phyloP scores from a whole-genome alignment of 352 stramenopile species.

The Globisporangium paddicum region DNA sequence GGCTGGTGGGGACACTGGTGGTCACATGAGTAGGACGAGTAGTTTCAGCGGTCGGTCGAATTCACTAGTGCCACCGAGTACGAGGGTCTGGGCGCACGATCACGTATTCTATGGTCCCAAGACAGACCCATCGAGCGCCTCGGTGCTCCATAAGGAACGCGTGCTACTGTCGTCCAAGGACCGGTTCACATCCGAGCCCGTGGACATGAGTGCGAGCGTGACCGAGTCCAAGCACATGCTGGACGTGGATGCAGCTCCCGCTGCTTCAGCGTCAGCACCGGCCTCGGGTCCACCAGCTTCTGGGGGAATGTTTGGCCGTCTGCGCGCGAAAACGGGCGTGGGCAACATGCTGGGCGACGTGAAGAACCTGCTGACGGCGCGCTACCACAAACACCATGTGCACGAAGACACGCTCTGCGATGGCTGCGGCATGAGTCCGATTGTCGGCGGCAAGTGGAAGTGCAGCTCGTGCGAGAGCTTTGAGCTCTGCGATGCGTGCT shows the following conservation, averaged over 20 bases:
- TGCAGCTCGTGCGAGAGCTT: slow-evolving; percentile 71
- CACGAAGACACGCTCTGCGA: slow-evolving; percentile 79
- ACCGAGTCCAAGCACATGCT: slow-evolving; percentile 59
- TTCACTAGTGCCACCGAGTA: background rate
- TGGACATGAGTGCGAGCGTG: slow-evolving; percentile 54
- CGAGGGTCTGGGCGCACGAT: slow-evolving; percentile 43
- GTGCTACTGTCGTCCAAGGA: slow-evolving; percentile 32
- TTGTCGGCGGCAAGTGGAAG: slow-evolving; percentile 71
- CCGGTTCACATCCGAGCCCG: slow-evolving; percentile 50
- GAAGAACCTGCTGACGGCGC: slow-evolving; percentile 41
- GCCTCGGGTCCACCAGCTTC: background rate
- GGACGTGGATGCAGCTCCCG: slow-evolving; percentile 12
- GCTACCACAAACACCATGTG: slow-evolving; percentile 60
- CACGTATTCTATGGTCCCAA: slow-evolving; percentile 71
- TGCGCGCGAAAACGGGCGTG: slow-evolving; percentile 42
- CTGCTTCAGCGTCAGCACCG: background rate
- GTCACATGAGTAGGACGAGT: slow-evolving; percentile 10
- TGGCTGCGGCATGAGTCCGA: slow-evolving; percentile 71
- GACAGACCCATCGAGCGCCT: slow-evolving; percentile 46
- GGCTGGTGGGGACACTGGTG: background rate
- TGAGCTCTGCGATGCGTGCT: slow-evolving; percentile 69
- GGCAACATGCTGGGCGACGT: slow-evolving; percentile 53
- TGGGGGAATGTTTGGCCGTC: slow-evolving; percentile 41
- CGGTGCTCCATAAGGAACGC: slow-evolving; percentile 50
- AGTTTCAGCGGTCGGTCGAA: slow-evolving; percentile 1